These are phyloP conservation scores for Fagus sylvatica DNA, from an alignment of 306 rosid species.

Conservation along the genomic window DNA sequence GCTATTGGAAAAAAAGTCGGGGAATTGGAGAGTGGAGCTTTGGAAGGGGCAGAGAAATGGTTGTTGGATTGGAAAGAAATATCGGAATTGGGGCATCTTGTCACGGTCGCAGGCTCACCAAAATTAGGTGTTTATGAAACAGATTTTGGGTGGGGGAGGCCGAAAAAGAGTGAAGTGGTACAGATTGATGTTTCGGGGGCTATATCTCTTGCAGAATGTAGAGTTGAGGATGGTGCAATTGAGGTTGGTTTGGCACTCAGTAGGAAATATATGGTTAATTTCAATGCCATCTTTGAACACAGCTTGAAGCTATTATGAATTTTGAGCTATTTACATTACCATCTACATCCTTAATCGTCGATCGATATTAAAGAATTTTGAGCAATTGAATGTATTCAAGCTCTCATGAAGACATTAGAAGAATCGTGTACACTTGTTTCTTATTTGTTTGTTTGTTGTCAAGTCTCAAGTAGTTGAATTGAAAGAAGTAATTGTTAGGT, in stretches of 20 bases:
- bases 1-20: conserved; percentile 30
- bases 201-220: conserved; percentile 33
- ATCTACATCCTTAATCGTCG: too few species aligned
- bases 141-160: conserved; percentile 65
- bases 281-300: conserved; percentile 15
- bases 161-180: conserved; percentile 34
- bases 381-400: too few species aligned
- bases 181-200: conserved; percentile 29
- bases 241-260: conserved; percentile 40
- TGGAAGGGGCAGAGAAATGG: conserved; percentile 31
- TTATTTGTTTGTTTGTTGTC: too few species aligned
- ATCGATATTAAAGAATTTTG: too few species aligned
- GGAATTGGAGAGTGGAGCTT: conserved; percentile 28
- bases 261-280: conserved; percentile 20
- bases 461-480: too few species aligned
- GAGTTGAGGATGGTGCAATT: conserved; percentile 26
- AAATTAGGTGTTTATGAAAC: conserved; percentile 33
- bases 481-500: too few species aligned
- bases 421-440: too few species aligned
- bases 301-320: background rate
- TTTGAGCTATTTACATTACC: background rate
- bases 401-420: too few species aligned
- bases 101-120: conserved; percentile 38
- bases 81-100: background rate
- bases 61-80: conserved; percentile 11